Evolutionary conservation across 306 rosid genomes (phyloP), one percentile per base, ranked within the genome.

Genomic region (Vachellia pachyceras): DNA sequence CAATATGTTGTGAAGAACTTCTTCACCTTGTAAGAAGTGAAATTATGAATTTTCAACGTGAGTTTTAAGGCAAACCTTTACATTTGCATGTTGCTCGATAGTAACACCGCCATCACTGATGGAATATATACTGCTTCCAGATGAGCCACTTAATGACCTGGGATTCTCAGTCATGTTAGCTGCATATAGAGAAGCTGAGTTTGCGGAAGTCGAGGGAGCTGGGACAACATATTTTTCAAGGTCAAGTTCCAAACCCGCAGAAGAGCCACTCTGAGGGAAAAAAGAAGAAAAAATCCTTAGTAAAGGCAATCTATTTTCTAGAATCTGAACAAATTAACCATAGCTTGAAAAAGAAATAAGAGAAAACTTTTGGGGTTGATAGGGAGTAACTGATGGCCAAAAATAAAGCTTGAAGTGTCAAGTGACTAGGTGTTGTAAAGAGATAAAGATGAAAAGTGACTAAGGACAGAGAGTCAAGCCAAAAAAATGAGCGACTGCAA

Each of bases 81-180:
- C 50, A 36, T 79, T 22, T 74, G 90, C 76, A 76, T 85, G 84
- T 57, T 70, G 88, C 78, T 89, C 91, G 23, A 50, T 69, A 46
- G 85, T 44, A 73, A 58, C 78, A 71, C 85, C 82, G 45, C 82
- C 82, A 82, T 88, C 92, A 80, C 83, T 89, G 79, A 77, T 72
- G 80, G 94, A 76, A 77, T 29, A 52, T 50, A 90, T 82, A 80
- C 72, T 75, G 77, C 85, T 80, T 61, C 88, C 83, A 23, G 89
- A 78, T 36, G 85, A 91, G 79, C 88, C 90, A 47, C 82, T 79
- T 71, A 89, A 81, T 47, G 97, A 95, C 87, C 93, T 90, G 65
- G 99, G 99, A 82, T 91, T 95, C 92, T 95, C 99, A 35, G 99
- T 82, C 91, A 87, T 73, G 89, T 93, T 91, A 80, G 99, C 99